Conservation (phyloP, 345 rosid genomes). For the Aquilaria yunnanensis region DNA sequence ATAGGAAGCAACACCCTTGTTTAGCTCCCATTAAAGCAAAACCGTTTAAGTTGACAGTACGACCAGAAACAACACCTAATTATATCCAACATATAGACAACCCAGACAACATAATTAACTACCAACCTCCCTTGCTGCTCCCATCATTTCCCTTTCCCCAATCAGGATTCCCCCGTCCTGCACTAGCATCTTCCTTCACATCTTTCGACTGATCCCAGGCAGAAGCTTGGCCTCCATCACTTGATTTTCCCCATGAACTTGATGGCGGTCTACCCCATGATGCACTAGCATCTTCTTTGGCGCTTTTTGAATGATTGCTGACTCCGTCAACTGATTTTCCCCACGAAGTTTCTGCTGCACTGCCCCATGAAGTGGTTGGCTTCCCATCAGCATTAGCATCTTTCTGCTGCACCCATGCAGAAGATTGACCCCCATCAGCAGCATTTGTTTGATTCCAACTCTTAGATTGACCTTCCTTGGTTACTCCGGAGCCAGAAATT, state of each 20-base stretch:
- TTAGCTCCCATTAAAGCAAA: too few species aligned
- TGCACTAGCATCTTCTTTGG: too few species aligned
- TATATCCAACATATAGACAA: too few species aligned
- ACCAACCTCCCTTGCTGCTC: slow-evolving; percentile 33
- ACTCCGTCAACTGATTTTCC: slow-evolving; percentile 6
- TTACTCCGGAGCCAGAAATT: slow-evolving; percentile 9
- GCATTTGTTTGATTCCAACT: slow-evolving; percentile 20
- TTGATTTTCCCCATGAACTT: too few species aligned
- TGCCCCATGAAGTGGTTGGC: slow-evolving; percentile 17
- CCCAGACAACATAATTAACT: neutral
- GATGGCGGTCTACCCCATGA: too few species aligned
- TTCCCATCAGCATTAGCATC: slow-evolving; percentile 13
- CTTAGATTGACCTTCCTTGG: slow-evolving; percentile 7
- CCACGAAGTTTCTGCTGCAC: slow-evolving; percentile 25
- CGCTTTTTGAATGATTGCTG: too few species aligned
- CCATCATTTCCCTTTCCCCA: slow-evolving; percentile 15
- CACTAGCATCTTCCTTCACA: slow-evolving; percentile 9
- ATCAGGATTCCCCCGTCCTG: too few species aligned
- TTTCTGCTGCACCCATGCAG: slow-evolving; percentile 16
- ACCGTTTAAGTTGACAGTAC: too few species aligned
- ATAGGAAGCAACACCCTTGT: too few species aligned
- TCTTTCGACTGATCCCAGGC: slow-evolving; percentile 17
- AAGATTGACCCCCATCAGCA: slow-evolving; percentile 15
- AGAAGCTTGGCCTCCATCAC: slow-evolving; percentile 17
- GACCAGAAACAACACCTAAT: too few species aligned